Base-by-base conservation (phyloP, 495 filamentous ascomycete species). In the Aspergillus haitiensis region DNA sequence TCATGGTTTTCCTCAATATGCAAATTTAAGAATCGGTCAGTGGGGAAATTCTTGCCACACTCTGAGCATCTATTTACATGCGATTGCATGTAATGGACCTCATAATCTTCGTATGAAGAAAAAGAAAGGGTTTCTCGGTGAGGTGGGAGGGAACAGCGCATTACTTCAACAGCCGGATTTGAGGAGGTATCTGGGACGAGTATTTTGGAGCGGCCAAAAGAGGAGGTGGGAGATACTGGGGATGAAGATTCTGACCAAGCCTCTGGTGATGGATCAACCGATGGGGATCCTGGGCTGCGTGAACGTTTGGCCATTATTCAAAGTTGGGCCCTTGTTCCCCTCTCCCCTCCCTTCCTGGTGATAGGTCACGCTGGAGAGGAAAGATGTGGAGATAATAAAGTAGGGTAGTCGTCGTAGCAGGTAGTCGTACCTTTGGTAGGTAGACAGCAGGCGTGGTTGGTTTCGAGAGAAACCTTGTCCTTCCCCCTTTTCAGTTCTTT, bases 1-100 rank as follows among this genome's bases (percentile, higher is more conserved):
- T 98, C 93, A 75, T 98, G 94, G 59, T 89, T 91, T 72, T 98
- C 94, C 61, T 89, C 84, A 60, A 97, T 96, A 72, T 98, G 94
- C 3, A 98, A 67, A 62, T 82, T 78, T 56, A 98, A 75, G 52
- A 94, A 87, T 58, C 83, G 82, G 39, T 81, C 77, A 0, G 86
- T 87, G 2, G 87, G 88, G 60, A 93, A 89, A 64, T 91, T 93
- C 75, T 84, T 92, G 51, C 81, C 77, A 70, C 90, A 97, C 61
- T 91, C 87, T 5, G 82, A 73, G 64, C 94, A 98, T 21, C 94
- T 84, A 71, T 98, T 93, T 40, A 83, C 84, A 71, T 98, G 94
- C 1, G 80, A 70, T 66, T 91, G 86, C 18, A 78, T 76, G 70
- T 97, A 97, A 70, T 98, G 94, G 33, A 87, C 72, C 63, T 97